Conservation (phyloP, 2,329 filamentous ascomycete genomes). For the Corynespora cassiicola region DNA sequence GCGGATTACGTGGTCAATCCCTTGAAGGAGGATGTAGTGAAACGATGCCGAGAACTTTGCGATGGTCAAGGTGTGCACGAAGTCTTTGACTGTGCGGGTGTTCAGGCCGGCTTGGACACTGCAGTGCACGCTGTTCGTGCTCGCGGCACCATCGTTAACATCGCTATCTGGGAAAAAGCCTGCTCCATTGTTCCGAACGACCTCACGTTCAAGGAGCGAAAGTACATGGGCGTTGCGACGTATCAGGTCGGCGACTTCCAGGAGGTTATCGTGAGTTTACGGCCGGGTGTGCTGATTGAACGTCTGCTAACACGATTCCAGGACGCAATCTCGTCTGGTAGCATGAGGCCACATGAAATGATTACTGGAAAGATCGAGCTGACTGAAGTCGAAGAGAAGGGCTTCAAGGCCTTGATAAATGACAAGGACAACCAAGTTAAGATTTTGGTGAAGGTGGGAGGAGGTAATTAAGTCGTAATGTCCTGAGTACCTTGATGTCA, state of each 20-base stretch:
- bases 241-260: constrained; percentile 61
- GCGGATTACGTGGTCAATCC: constrained; percentile 61
- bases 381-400: constrained; percentile 54
- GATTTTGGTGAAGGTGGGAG: constrained; percentile 51
- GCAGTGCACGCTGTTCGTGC: constrained; percentile 58
- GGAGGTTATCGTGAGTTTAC: constrained; percentile 33
- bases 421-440: constrained; percentile 59
- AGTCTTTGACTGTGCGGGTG: constrained; percentile 61
- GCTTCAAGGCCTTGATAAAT: constrained; percentile 55
- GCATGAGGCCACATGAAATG: constrained; percentile 54
- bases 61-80: constrained; percentile 56
- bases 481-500: no score
- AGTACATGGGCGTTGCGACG: constrained; percentile 60
- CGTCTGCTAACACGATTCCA: constrained; percentile 50
- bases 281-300: neutral
- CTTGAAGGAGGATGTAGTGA: constrained; percentile 55
- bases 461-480: constrained; percentile 19
- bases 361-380: constrained; percentile 57
- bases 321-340: constrained; percentile 54
- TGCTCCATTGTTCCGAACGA: constrained; percentile 57
- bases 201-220: constrained; percentile 60
- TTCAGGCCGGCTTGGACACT: constrained; percentile 57
- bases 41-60: constrained; percentile 51
- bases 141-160: constrained; percentile 60
- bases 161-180: constrained; percentile 63